Percentiles rank a stretch among this genome's conserved stretches.
Evolutionary conservation across 2,329 filamentous ascomycete genomes (phyloP).

Genomic region (Fusarium coffeatum): DNA sequence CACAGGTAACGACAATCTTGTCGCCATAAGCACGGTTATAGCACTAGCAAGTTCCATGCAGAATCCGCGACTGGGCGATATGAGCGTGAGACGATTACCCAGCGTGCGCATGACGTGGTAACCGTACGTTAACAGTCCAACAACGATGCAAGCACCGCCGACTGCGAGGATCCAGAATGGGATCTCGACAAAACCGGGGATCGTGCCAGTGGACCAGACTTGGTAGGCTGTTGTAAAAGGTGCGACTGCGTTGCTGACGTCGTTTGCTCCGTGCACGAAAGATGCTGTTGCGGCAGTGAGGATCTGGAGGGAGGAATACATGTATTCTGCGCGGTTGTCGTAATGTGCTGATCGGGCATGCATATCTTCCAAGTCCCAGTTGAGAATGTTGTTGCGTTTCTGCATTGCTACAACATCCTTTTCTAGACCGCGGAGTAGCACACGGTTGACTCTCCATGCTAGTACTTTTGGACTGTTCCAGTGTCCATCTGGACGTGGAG

Average conservation of each 20-base stretch:
- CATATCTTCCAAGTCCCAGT: constrained; percentile 61
- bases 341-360: constrained; percentile 69
- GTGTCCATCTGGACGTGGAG: constrained; percentile 50
- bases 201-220: constrained; percentile 64
- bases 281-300: constrained; percentile 72
- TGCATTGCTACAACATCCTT: constrained; percentile 61
- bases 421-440: constrained; percentile 60
- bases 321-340: constrained; percentile 71
- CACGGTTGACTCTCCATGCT: constrained; percentile 55
- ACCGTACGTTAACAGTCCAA: constrained; percentile 69
- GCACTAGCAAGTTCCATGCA: constrained; percentile 71
- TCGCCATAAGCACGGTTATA: constrained; percentile 70
- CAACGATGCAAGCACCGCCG: constrained; percentile 62
- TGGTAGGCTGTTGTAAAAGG: constrained; percentile 72
- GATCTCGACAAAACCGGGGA: constrained; percentile 60
- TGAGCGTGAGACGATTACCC: constrained; percentile 70
- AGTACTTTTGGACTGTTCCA: constrained; percentile 58
- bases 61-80: constrained; percentile 69
- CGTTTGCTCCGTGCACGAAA: constrained; percentile 76
- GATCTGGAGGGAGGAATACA: constrained; percentile 70
- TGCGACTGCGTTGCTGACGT: constrained; percentile 71
- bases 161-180: constrained; percentile 70
- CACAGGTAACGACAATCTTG: constrained; percentile 66
- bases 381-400: constrained; percentile 60
- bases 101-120: constrained; percentile 74